A percentile compares a stretch with the other conserved stretches of the same genome.
phyloP scores from a whole-genome alignment of 331 rosid species.

The Pyrus hybrid region DNA sequence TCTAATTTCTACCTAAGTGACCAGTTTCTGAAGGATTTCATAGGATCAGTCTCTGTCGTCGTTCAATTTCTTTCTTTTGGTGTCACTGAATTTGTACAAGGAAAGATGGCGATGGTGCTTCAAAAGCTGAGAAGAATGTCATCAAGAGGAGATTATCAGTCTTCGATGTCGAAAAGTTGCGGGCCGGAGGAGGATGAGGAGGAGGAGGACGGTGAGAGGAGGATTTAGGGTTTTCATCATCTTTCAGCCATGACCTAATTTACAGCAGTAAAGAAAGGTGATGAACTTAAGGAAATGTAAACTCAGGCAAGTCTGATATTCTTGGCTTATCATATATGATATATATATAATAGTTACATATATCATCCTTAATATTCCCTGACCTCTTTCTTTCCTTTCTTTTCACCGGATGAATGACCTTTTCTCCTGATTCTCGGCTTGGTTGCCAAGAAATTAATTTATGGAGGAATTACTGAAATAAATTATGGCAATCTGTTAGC shows the following conservation, averaged over 20 bases:
- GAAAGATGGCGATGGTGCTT: not conserved
- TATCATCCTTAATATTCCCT: not conserved
- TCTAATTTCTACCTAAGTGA: not conserved
- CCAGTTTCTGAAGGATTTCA: not conserved
- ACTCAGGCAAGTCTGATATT: slow-evolving; percentile 92
- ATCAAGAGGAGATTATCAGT: not conserved
- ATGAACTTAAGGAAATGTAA: slow-evolving; percentile 28
- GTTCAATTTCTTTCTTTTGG: not conserved
- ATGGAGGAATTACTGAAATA: slow-evolving; percentile 7
- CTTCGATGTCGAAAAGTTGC: slow-evolving; percentile 1
- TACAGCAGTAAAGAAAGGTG: slow-evolving; percentile 4
- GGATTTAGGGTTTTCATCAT: not conserved
- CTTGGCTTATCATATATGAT: slow-evolving; percentile 51
- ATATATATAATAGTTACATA: not conserved
- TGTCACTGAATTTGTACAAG: not conserved
- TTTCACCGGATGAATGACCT: not conserved
- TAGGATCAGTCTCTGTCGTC: not conserved
- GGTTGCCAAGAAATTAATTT: not conserved
- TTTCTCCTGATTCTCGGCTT: not conserved
- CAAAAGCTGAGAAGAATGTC: slow-evolving; percentile 4
- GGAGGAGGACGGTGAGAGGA: not conserved
- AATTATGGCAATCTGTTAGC: not conserved
- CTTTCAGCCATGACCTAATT: slow-evolving; percentile 50
- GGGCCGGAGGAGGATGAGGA: not conserved
- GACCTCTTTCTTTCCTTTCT: not conserved